A percentile compares a stretch with the other conserved stretches of the same genome.
Conservation (phyloP, 2,329 filamentous ascomycete genomes). For the Fusarium torulosum region DNA sequence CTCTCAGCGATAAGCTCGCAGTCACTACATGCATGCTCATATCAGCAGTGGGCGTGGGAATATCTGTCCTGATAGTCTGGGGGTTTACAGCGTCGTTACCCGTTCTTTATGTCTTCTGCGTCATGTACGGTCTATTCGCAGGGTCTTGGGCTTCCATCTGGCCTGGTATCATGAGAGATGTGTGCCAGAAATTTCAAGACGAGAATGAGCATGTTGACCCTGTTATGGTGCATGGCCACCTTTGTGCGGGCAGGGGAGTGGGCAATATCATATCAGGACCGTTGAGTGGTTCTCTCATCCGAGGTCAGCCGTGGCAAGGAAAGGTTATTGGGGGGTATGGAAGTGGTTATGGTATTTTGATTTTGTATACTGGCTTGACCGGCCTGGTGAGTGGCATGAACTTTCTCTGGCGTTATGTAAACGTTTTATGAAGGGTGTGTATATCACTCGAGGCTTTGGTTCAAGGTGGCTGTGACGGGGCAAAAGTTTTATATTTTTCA, state of each 20-base stretch:
- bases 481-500: background rate
- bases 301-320: conserved; percentile 57
- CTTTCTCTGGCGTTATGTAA: conserved; percentile 33
- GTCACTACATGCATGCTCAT: conserved; percentile 64
- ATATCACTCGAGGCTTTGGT: background rate
- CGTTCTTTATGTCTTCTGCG: conserved; percentile 68
- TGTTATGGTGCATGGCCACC: conserved; percentile 66
- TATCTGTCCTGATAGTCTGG: conserved; percentile 70
- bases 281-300: conserved; percentile 63
- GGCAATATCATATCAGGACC: conserved; percentile 69
- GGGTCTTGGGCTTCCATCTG: conserved; percentile 70
- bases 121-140: conserved; percentile 73
- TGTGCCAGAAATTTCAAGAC: conserved; percentile 39
- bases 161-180: conserved; percentile 63
- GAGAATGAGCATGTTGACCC: conserved; percentile 50
- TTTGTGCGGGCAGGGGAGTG: conserved; percentile 68
- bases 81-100: conserved; percentile 63
- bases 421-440: conserved; percentile 9
- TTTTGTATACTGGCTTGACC: conserved; percentile 65
- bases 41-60: conserved; percentile 64
- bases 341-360: conserved; percentile 65
- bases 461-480: background rate
- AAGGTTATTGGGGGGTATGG: conserved; percentile 59
- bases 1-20: conserved; percentile 63
- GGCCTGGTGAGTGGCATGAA: conserved; percentile 36